phyloP scores from a whole-genome alignment of 139 green algal genomes.

The Picochlorum sp. region DNA sequence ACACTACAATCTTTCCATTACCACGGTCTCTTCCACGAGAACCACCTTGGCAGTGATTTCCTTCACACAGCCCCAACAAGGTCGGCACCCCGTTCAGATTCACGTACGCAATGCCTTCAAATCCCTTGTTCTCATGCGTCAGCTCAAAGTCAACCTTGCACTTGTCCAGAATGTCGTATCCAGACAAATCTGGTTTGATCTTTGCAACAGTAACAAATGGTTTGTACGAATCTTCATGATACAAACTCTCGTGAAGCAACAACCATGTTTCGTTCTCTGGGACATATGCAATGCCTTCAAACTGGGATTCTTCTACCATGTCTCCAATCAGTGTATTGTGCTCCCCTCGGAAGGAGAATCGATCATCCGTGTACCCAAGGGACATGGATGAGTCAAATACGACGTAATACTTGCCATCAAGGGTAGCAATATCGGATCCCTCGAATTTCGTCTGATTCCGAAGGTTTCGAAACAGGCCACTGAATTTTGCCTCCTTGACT shows the following conservation, averaged over 20 bases:
- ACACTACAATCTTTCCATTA: slow-evolving; percentile 30
- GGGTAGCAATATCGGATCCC: background rate
- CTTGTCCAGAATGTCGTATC: slow-evolving; percentile 10
- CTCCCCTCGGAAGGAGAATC: slow-evolving; percentile 8
- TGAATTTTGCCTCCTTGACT: slow-evolving; percentile 11
- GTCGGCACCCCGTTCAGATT: slow-evolving; percentile 11
- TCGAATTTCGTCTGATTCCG: slow-evolving; percentile 18
- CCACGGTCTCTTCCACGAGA: slow-evolving; percentile 14
- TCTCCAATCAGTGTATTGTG: slow-evolving; percentile 17
- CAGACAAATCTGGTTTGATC: slow-evolving; percentile 5
- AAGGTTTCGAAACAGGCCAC: slow-evolving; percentile 8
- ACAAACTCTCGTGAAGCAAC: slow-evolving; percentile 25
- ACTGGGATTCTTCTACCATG: slow-evolving; percentile 9
- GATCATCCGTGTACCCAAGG: slow-evolving; percentile 8
- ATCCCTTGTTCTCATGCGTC: slow-evolving; percentile 28
- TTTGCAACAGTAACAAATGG: slow-evolving; percentile 9
- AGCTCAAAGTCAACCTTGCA: slow-evolving; percentile 32
- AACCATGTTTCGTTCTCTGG: slow-evolving; percentile 36
- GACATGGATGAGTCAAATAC: slow-evolving; percentile 22
- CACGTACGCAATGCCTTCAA: slow-evolving; percentile 7
- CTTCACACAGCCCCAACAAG: slow-evolving; percentile 40
- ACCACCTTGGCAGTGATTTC: slow-evolving; percentile 35
- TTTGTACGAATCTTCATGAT: slow-evolving; percentile 1
- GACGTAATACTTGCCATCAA: slow-evolving; percentile 7
- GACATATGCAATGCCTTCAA: slow-evolving; percentile 23